Evolutionary conservation across 129 eudicot genomes (phyloP), one percentile per base, ranked within the genome.

Genomic region (Lonicera japonica): DNA sequence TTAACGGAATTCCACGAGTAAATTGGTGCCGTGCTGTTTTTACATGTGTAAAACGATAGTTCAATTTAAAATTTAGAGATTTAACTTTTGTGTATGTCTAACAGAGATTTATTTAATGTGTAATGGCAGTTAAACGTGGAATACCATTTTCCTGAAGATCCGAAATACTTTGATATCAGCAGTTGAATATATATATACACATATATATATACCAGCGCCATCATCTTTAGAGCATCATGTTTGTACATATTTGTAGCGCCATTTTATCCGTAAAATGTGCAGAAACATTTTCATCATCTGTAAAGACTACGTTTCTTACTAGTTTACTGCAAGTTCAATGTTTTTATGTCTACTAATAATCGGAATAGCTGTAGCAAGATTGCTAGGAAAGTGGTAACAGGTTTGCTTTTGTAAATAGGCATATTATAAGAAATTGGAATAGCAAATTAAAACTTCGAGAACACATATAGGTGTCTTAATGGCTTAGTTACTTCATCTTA

Each of bases 81-180:
- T 29, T 29, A 29, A 6, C 36, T 29, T 29, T 43, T 14, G 50
- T 43, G 14, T 22, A 38, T 45, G 16, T 29, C 46, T 67, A 61
- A 74, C 74, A 20, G 19, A 60, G 56, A 66, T 67, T 25, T 54
- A 24, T 63, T 80, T 59, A 29, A 39, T 54, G 60, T 55, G 9
- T 60, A 17, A 52, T 73, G 75, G 84, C 96, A 88, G 96, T 70
- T 84, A 73, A 74, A 74, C 23, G 89, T 88, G 53, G 96, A 84
- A 72, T 79, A 88, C 68, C 88, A 88, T 78, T 88, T 68, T 61
- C 96, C 94, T 11, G 79, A 77, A 80, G 77, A 88, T 72, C 96
- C 96, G 14, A 88, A 85, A 75, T 88, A 84, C 77, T 88, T 84
- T 21, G 84, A 77, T 63, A 88, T 88, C 65, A 69, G 89, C 77